phyloP scores from a whole-genome alignment of 2,329 filamentous ascomycete species.

The Colletotrichum trifolii region DNA sequence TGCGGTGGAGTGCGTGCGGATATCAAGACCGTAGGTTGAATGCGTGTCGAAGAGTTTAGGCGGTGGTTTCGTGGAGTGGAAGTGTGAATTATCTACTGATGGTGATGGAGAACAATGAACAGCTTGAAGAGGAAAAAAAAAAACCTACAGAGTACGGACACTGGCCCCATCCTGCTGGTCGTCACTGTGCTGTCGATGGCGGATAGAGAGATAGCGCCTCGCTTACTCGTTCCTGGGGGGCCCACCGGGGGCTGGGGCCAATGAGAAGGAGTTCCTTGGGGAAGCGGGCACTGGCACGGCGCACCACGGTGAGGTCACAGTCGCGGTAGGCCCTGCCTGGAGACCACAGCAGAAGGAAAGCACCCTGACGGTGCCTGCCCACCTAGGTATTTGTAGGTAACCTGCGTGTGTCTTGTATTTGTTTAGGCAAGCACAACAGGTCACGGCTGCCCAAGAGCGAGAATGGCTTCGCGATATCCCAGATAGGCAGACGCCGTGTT shows the following conservation, averaged over 20 bases:
- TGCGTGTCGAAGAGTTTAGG: constrained; percentile 11
- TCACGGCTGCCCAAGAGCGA: no score
- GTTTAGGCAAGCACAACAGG: no score
- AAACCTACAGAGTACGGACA: constrained; percentile 33
- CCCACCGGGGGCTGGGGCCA: not conserved
- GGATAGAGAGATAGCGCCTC: constrained; percentile 38
- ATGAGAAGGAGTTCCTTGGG: not conserved
- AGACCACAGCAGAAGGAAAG: not conserved
- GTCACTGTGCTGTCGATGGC: constrained; percentile 36
- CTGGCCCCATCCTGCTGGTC: constrained; percentile 36
- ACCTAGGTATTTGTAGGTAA: not conserved
- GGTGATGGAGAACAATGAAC: constrained; percentile 37
- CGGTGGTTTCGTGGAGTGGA: constrained; percentile 30
- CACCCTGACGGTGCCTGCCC: no score
- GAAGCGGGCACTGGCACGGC: constrained; percentile 31
- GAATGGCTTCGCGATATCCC: no score
- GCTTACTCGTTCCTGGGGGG: constrained; percentile 35
- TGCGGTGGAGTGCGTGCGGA: constrained; percentile 14
- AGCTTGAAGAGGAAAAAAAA: constrained; percentile 36
- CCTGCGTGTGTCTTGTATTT: no score
- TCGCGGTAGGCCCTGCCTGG: constrained; percentile 17
- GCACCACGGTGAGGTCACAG: constrained; percentile 36
- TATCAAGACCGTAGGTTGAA: constrained; percentile 24
- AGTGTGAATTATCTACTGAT: constrained; percentile 35
- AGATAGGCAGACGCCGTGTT: not conserved